Base-by-base conservation (phyloP, 2,329 filamentous ascomycete genomes). In the Calonectria naviculata region DNA sequence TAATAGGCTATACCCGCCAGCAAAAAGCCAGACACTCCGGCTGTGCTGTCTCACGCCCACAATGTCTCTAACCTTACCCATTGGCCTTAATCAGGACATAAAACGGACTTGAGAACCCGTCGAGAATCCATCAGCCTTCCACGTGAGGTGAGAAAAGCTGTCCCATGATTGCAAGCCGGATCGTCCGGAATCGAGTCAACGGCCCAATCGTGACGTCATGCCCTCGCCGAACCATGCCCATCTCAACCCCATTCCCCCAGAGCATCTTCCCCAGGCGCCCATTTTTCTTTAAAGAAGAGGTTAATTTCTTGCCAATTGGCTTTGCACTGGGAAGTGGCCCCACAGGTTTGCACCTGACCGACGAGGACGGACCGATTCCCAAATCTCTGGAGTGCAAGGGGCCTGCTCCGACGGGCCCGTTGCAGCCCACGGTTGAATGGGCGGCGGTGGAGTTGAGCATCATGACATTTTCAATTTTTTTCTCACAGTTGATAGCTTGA, bases 301-400 rank as follows among this genome's bases (percentile, higher is more conserved):
- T 58, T 36, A 38, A 58, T 58, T 54, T 28, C 34, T 58, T 58
- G 52, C 31, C 52, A 71, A 71, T 65, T 67, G 65, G 58, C 58
- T 65, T 38, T 54, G 34, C 17, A 31, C 13, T 41, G 28, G 41
- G 54, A 46, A 29, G 17, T 7, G 31, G 49, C 65, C 47, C 52
- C 67, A 73, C 71, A 67, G 62, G 67, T 58, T 60, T 58, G 52
- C 73, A 61, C 64, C 60, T 74, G 69, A 73, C 67, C 52, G 56
- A 60, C 36, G 74, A 67, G 72, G 71, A 77, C 74, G 76, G 74
- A 72, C 76, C 76, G 76, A 78, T 78, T 78, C 68, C 62, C 15
- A 61, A 67, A 69, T 77, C 75, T 70, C 41, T 65, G 71, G 74
- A 69, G 72, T 71, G 65, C 42, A 44, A 41, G 38, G 28, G 13